Percentiles rank a stretch among this genome's conserved stretches.
phyloP scores from a whole-genome alignment of 2,329 filamentous ascomycete genomes.

The Neofusicoccum laricinum region DNA sequence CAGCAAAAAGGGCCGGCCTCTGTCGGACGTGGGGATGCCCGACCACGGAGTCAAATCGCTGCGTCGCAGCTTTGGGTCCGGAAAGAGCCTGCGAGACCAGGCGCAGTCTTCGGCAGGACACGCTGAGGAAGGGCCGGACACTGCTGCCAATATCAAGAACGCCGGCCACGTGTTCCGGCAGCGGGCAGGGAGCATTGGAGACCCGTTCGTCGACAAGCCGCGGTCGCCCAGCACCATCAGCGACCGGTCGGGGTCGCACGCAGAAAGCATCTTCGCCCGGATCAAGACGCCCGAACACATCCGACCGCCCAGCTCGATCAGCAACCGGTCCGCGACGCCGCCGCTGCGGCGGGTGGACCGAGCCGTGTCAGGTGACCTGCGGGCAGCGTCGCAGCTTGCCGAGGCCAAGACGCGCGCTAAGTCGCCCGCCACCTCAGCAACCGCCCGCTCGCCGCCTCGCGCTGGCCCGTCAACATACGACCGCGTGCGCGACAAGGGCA shows the following conservation, averaged over 20 bases:
- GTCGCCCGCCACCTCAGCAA: conserved; percentile 29
- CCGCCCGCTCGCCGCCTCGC: conserved; percentile 29
- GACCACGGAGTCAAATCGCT: conserved; percentile 43
- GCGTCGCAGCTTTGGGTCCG: conserved; percentile 21
- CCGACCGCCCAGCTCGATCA: conserved; percentile 62
- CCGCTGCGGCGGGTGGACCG: conserved; percentile 68
- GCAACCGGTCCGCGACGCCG: conserved; percentile 60
- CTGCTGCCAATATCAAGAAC: background rate
- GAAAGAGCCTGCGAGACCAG: background rate
- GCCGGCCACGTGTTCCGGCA: background rate
- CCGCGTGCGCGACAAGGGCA: conserved; percentile 82
- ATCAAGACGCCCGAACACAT: conserved; percentile 43
- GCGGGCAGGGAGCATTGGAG: conserved; percentile 6
- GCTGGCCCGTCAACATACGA: conserved; percentile 60
- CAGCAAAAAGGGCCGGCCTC: conserved; percentile 41
- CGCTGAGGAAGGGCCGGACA: conserved; percentile 36
- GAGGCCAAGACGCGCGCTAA: conserved; percentile 32
- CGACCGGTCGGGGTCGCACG: conserved; percentile 35
- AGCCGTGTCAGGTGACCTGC: conserved; percentile 71
- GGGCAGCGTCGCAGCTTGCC: conserved; percentile 63
- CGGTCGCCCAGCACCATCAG: conserved; percentile 42
- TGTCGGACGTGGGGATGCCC: conserved; percentile 42
- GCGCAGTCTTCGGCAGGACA: background rate
- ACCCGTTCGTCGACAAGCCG: conserved; percentile 29
- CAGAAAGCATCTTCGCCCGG: conserved; percentile 35